phyloP scores from a whole-genome alignment of 345 rosid species.

The Eucalyptus polyanthemos region DNA sequence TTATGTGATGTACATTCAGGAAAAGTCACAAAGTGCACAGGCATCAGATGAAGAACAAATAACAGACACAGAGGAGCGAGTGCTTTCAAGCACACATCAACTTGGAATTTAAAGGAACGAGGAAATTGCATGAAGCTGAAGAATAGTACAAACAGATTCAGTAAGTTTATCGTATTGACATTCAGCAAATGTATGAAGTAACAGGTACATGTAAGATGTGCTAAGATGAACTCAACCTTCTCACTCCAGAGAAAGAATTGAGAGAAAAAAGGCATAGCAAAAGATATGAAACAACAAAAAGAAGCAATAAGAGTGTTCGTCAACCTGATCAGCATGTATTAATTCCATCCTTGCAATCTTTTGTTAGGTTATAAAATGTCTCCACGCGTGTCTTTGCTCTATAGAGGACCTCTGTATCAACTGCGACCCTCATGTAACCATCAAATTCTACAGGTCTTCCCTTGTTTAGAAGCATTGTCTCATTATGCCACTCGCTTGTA shows the following conservation, averaged over 20 bases:
- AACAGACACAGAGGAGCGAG: neutral
- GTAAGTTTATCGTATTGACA: neutral
- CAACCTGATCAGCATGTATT: conserved; percentile 62
- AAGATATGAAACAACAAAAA: neutral
- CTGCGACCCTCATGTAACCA: conserved; percentile 95
- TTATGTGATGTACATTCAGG: neutral
- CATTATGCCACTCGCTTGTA: conserved; percentile 92
- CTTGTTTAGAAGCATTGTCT: conserved; percentile 55
- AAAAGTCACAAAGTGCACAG: neutral
- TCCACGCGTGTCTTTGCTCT: conserved; percentile 74
- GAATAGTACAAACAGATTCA: neutral
- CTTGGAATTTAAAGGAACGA: neutral
- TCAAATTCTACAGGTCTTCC: conserved; percentile 82
- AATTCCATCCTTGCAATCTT: conserved; percentile 88
- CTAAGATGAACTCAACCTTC: neutral
- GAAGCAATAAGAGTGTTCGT: neutral
- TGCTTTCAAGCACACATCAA: neutral
- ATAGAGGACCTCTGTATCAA: conserved; percentile 83
- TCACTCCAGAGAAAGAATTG: neutral
- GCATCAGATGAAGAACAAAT: neutral
- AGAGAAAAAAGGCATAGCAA: neutral
- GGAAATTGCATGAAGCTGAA: neutral
- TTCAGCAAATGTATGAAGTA: neutral
- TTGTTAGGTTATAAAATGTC: conserved; percentile 80
- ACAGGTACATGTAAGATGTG: neutral